Percentiles rank a stretch among this genome's conserved stretches.
Evolutionary conservation across 2,329 filamentous ascomycete species (phyloP).

Genomic region (Monosporascus sp.): DNA sequence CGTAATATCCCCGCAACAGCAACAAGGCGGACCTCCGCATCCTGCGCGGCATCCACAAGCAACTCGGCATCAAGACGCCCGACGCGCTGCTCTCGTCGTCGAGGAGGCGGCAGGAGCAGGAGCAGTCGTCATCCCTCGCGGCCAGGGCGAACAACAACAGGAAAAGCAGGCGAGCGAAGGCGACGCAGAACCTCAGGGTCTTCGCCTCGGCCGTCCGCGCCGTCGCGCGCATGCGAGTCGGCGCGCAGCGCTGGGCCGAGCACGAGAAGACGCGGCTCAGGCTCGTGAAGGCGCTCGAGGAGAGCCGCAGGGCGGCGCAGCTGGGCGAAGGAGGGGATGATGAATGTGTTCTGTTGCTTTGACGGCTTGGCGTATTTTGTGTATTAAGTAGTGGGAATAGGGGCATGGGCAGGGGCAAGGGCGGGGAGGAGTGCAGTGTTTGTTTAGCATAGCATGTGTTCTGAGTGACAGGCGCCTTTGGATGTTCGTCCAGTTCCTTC

Average conservation of each 20-base stretch:
- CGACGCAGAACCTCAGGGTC: slow-evolving; percentile 33
- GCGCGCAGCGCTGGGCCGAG: slow-evolving; percentile 43
- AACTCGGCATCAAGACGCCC: slow-evolving; percentile 34
- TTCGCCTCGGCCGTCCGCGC: slow-evolving; percentile 47
- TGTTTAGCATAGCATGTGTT: too few species aligned
- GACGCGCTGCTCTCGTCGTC: slow-evolving; percentile 24
- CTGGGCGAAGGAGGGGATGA: not conserved
- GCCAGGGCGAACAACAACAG: slow-evolving; percentile 6
- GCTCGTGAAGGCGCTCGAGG: slow-evolving; percentile 44
- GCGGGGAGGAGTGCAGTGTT: too few species aligned
- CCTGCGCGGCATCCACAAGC: slow-evolving; percentile 74
- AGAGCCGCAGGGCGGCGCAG: slow-evolving; percentile 10
- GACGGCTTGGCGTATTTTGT: not conserved
- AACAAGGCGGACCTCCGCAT: slow-evolving; percentile 88
- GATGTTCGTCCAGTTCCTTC: too few species aligned
- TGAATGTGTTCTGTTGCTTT: not conserved
- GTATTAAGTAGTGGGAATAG: not conserved
- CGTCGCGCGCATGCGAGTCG: slow-evolving; percentile 44
- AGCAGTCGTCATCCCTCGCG: not conserved
- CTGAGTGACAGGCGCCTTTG: too few species aligned
- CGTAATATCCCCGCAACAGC: slow-evolving; percentile 44
- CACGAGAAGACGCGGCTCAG: slow-evolving; percentile 46
- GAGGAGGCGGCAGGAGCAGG: slow-evolving; percentile 18
- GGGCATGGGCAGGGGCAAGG: too few species aligned
- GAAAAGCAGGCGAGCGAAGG: slow-evolving; percentile 2